A percentile compares a stretch with the other conserved stretches of the same genome.
Evolutionary conservation across 192 early-diverging fungal species (phyloP).

Genomic region (Pilobolus umbonatus): DNA sequence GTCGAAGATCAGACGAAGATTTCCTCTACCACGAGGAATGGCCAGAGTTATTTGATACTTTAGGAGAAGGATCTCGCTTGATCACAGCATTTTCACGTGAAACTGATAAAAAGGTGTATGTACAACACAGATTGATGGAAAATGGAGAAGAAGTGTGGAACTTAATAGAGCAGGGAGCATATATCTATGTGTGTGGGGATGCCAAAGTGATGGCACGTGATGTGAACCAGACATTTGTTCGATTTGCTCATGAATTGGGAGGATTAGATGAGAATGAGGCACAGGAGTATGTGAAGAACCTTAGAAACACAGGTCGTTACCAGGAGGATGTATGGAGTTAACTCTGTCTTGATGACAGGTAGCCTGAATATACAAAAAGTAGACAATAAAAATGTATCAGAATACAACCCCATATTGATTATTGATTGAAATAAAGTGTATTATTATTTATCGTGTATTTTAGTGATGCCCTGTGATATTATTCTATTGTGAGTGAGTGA

Average conservation of each 20-base stretch:
- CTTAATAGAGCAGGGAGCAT: conserved; percentile 71
- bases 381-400: too few relatives aligned
- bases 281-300: conserved; percentile 77
- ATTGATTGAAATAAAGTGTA: too few relatives aligned
- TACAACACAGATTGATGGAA: conserved; percentile 85
- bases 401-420: too few relatives aligned
- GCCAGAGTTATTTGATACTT: conserved; percentile 57
- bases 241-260: conserved; percentile 67
- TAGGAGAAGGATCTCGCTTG: conserved; percentile 55
- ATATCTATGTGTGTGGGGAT: conserved; percentile 94
- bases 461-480: too few relatives aligned
- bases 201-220: conserved; percentile 98
- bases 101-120: conserved; percentile 82
- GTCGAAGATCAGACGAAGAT: conserved; percentile 79
- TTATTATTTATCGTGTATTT: too few relatives aligned
- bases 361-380: too few relatives aligned
- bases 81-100: conserved; percentile 91
- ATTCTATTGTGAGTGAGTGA: too few relatives aligned
- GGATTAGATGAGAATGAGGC: conserved; percentile 65
- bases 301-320: conserved; percentile 80
- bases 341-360: too few relatives aligned
- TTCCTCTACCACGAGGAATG: conserved; percentile 89
- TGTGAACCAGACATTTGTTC: conserved; percentile 66
- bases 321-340: conserved; percentile 96
- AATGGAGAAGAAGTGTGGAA: conserved; percentile 76